Evolutionary conservation across 2,329 filamentous ascomycete genomes (phyloP), one percentile per base, ranked within the genome.

Genomic region (Alternaria incomplexa): DNA sequence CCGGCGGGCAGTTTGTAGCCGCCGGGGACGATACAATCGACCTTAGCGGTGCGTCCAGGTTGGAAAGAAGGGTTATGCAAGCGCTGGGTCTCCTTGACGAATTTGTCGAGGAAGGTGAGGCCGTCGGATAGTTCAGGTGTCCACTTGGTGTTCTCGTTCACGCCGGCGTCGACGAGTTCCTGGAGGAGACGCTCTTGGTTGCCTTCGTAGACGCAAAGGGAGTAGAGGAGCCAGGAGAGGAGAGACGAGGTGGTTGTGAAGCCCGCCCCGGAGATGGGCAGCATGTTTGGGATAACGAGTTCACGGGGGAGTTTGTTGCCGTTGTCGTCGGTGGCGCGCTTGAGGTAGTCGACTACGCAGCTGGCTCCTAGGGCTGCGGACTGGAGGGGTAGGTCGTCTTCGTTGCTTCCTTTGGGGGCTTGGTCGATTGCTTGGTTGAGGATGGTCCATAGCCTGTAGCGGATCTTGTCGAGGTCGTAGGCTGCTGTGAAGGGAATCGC

Each of bases 21-120:
- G 0, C 87, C 88, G 0, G 88, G 88, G 0, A 90, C 77, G 25
- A 90, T 81, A 59, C 87, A 76, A 70, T 89, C 87, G 4, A 78
- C 78, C 63, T 84, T 85, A 3, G 87, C 79, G 1, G 85, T 89
- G 28, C 88, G 85, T 1, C 81, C 88, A 0, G 88, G 86, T 60
- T 68, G 66, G 57, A 72, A 72, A 4, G 68, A 69, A 5, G 70
- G 68, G 47, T 68, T 71, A 56, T 72, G 67, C 1, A 67, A 55
- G 9, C 70, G 68, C 26, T 71, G 70, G 7, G 66, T 71, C n/a
- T 72, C 70, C 36, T 72, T 72, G 62, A 72, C 66, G 25, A 71
- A 72, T 3, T 63, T 61, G 46, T 71, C 67, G 10, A 71, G 68
- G 59, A 67, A 71, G 1, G 60, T 53, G 12, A 72, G 64, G 47